Conservation (phyloP, 116 monocot species). For the Dioscorea cayenensis region DNA sequence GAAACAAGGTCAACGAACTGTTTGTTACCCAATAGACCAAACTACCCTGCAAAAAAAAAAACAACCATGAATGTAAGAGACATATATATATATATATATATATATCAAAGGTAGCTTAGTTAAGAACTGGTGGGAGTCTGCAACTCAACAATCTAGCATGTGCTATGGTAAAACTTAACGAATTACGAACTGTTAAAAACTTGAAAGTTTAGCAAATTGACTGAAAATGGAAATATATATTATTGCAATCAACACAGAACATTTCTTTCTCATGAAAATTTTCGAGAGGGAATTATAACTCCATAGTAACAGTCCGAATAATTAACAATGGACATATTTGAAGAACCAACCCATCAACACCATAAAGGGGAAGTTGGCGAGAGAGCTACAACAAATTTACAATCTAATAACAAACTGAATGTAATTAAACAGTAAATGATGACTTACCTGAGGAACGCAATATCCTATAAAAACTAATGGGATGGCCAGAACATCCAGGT, state of each 20-base stretch:
- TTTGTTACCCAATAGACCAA: constrained; percentile 73
- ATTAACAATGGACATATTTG: no score
- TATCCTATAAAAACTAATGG: constrained; percentile 72
- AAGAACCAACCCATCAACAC: no score
- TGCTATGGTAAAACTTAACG: background rate
- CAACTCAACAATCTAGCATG: background rate
- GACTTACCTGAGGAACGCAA: constrained; percentile 76
- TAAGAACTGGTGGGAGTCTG: background rate
- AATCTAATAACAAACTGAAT: background rate
- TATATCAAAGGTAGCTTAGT: background rate
- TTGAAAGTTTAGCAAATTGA: no score
- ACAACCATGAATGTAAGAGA: background rate
- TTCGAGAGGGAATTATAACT: no score
- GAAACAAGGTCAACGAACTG: constrained; percentile 57
- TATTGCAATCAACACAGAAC: no score
- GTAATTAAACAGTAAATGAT: background rate
- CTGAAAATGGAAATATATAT: no score
- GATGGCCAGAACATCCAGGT: constrained; percentile 74
- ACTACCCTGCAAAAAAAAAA: constrained; percentile 44
- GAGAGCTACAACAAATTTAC: no score
- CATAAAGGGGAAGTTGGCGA: no score
- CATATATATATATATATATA: background rate
- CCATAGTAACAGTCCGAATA: no score
- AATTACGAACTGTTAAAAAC: background rate
- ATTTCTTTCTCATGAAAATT: no score